These are phyloP conservation scores for Nothomitra cinnamomea DNA, from an alignment of 2,329 filamentous ascomycete species.

Conservation along the genomic window DNA sequence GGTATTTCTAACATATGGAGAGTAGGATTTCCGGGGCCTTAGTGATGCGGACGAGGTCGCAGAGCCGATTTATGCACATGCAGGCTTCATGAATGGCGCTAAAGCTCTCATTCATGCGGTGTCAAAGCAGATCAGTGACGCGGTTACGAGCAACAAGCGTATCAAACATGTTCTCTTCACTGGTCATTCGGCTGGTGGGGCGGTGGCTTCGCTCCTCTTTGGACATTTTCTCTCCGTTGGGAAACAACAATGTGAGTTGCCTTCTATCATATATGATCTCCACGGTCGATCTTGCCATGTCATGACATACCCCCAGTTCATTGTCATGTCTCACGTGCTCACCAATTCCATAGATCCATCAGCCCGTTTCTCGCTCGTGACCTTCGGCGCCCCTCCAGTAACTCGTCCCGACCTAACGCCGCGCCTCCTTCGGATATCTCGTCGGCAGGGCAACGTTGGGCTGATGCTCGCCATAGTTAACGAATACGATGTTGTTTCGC, in stretches of 20 bases:
- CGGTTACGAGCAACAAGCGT: not conserved
- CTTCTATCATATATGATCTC: not conserved
- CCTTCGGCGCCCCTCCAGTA: not conserved
- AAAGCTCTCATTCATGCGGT: not conserved
- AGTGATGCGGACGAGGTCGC: not conserved
- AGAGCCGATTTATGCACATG: not conserved
- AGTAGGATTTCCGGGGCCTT: not conserved
- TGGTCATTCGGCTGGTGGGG: slow-evolving; percentile 8
- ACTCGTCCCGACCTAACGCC: not conserved
- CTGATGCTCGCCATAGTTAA: slow-evolving; percentile 5
- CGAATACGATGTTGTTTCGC: slow-evolving; percentile 5
- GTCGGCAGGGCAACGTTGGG: not conserved
- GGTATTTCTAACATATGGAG: not conserved
- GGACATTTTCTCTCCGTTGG: not conserved
- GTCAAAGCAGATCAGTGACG: not conserved
- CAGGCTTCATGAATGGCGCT: not conserved
- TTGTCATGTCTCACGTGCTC: not conserved
- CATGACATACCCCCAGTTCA: not conserved
- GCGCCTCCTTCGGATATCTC: not conserved
- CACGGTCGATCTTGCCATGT: not conserved
- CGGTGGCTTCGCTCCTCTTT: slow-evolving; percentile 7
- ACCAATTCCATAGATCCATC: not conserved
- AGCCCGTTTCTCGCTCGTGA: not conserved
- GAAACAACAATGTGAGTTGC: not conserved
- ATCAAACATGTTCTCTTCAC: slow-evolving; percentile 10